Percentiles rank a stretch among this genome's conserved stretches.
Evolutionary conservation across 345 rosid genomes (phyloP).

Genomic region (Bretschneidera sinensis): DNA sequence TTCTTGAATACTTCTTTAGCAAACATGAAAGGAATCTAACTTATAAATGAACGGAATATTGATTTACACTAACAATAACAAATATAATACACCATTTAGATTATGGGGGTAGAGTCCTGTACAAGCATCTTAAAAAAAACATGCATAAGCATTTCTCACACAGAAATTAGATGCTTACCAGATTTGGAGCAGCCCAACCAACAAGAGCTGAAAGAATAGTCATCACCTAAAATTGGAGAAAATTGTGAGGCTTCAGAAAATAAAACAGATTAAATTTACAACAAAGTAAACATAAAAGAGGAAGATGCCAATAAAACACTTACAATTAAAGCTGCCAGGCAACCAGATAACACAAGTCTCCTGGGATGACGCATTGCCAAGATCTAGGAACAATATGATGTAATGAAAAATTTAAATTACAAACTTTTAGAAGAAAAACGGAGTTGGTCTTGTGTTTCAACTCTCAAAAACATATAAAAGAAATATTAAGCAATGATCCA

Average conservation of each 20-base stretch:
- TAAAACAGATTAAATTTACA: conserved; percentile 5
- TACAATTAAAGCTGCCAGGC: conserved; percentile 69
- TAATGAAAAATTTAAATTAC: not conserved
- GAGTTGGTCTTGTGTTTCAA: not conserved
- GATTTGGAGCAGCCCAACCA: conserved; percentile 96
- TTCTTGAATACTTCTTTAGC: not conserved
- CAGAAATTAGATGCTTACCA: conserved; percentile 47
- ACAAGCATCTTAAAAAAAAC: conserved; percentile 3
- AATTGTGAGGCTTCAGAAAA: conserved; percentile 1
- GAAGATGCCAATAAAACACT: conserved; percentile 20
- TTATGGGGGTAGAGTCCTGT: not conserved
- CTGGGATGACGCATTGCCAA: conserved; percentile 98
- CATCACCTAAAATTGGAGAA: conserved; percentile 57
- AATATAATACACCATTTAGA: not conserved
- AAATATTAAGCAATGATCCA: no score
- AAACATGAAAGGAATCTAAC: no score
- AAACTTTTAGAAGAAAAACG: not conserved
- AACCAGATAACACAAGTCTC: conserved; percentile 89
- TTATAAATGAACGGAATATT: not conserved
- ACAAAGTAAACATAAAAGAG: not conserved
- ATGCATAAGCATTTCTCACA: conserved; percentile 9
- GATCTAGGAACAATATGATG: conserved; percentile 44
- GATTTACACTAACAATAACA: not conserved
- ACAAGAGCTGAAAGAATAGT: conserved; percentile 76
- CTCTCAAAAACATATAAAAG: not conserved